Conservation (phyloP, 305 asterid genomes). For the Solanum hybrid region DNA sequence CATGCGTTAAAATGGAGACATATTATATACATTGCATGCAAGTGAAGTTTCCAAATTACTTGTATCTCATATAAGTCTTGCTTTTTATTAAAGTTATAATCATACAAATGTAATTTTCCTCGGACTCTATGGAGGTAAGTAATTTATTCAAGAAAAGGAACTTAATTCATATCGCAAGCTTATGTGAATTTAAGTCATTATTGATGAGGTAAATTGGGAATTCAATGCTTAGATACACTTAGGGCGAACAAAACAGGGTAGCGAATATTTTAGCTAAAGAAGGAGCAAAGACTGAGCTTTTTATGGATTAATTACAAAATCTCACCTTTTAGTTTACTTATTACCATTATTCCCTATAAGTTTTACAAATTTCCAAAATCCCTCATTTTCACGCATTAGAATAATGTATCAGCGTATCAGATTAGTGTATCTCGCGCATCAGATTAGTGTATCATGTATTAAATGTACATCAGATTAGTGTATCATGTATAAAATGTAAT, state of each 20-base stretch:
- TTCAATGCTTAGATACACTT: not conserved
- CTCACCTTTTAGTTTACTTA: no score
- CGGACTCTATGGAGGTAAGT: not conserved
- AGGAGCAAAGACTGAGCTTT: not conserved
- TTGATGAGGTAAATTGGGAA: not conserved
- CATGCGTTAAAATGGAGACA: not conserved
- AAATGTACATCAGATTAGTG: no score
- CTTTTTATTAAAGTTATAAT: not conserved
- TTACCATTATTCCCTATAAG: no score
- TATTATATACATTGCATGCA: not conserved
- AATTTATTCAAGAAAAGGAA: not conserved
- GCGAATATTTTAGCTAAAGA: not conserved
- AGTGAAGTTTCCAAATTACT: not conserved
- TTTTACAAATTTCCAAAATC: no score
- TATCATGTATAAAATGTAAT: no score
- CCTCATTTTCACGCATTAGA: no score
- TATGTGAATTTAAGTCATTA: not conserved
- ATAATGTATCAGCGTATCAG: no score
- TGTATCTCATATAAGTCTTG: not conserved
- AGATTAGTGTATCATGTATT: no score
- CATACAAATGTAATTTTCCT: not conserved
- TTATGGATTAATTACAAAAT: no score
- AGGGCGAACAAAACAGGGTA: not conserved
- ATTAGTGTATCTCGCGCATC: no score
- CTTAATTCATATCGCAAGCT: not conserved